Evolutionary conservation across 106 monocot species (phyloP), one percentile per base, ranked within the genome.

Genomic region (Ottelia alismoides): DNA sequence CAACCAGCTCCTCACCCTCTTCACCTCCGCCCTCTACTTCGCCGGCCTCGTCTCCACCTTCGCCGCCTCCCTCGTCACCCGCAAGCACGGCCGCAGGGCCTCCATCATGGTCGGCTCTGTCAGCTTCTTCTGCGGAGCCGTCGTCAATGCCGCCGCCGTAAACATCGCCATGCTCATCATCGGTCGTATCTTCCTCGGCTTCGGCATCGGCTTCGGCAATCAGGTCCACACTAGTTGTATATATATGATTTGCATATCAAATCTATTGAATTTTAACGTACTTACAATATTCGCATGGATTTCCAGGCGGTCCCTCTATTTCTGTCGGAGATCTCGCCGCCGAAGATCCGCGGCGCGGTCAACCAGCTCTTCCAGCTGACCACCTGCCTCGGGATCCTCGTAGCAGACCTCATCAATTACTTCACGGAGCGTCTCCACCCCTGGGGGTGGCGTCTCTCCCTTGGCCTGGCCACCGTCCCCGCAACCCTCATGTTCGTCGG

Each of bases 1-100:
- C 70, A 57, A 51, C 55, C 78, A 70, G 44, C 20, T 59, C 22
- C 64, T 79, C 25, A 73, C 73, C 21, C 53, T 73, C 20, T 78
- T 78, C 78, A 78, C 78, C 1, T 78, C 78, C 21, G 60, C 70
- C 3, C 63, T 79, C 27, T 79, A 79, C 60, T 48, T 79, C 29
- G 78, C 78, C n/a, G 78, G 65, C 24, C 58, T 79, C 2, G 45
- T 66, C 6, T 57, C 78, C 10, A 79, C 65, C n/a, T 74, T 79
- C 23, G 49, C 28, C 16, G 78, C 78, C 6, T 73, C 78, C 5
- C 27, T 50, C 12, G 59, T 62, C 16, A 70, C 69, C 23, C 32
- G 65, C 11, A 45, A 55, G 20, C 28, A 65, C 32, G 78, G 78
- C 17, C 47, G 78, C 17, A 47, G 48, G 20, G 48, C 43, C 45